phyloP scores from a whole-genome alignment of 164 flowering plant species.

The Magnolia officinalis region DNA sequence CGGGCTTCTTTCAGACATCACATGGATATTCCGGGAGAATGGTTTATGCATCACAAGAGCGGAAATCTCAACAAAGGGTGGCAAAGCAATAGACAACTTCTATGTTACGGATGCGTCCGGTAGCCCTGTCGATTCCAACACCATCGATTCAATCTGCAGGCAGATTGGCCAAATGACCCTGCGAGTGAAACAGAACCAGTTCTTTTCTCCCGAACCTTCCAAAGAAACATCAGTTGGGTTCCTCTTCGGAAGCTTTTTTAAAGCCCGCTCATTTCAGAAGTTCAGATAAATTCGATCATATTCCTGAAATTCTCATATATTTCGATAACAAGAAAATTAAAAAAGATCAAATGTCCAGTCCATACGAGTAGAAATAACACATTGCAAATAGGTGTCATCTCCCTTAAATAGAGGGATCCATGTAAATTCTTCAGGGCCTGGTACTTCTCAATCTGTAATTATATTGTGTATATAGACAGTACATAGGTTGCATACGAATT shows the following conservation, averaged over 20 bases:
- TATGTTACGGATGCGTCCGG: slow-evolving; percentile 77
- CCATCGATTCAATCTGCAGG: slow-evolving; percentile 55
- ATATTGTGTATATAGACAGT: slow-evolving; percentile 14
- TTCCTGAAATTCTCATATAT: slow-evolving; percentile 21
- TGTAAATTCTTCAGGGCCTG: slow-evolving; percentile 1
- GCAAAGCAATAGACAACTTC: slow-evolving; percentile 69
- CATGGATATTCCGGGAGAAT: slow-evolving; percentile 81
- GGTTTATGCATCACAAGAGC: slow-evolving; percentile 71
- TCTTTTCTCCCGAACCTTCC: slow-evolving; percentile 27
- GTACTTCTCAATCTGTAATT: slow-evolving; percentile 9
- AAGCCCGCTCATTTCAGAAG: slow-evolving; percentile 42
- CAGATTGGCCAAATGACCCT: slow-evolving; percentile 58
- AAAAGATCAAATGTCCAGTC: neutral
- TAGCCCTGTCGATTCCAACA: slow-evolving; percentile 61
- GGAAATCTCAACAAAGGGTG: slow-evolving; percentile 62
- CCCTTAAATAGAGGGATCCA: no score
- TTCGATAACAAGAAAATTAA: neutral
- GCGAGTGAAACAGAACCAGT: slow-evolving; percentile 46
- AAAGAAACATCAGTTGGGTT: slow-evolving; percentile 47
- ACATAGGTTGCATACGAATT: no score
- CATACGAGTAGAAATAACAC: no score
- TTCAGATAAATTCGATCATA: slow-evolving; percentile 52
- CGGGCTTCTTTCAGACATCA: slow-evolving; percentile 59
- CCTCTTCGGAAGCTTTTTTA: slow-evolving; percentile 62
- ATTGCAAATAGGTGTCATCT: no score